A percentile compares a stretch with the other conserved stretches of the same genome.
These are phyloP conservation scores for Ambispora gerdemannii DNA, from an alignment of 192 early-diverging fungal species.

Conservation along the genomic window DNA sequence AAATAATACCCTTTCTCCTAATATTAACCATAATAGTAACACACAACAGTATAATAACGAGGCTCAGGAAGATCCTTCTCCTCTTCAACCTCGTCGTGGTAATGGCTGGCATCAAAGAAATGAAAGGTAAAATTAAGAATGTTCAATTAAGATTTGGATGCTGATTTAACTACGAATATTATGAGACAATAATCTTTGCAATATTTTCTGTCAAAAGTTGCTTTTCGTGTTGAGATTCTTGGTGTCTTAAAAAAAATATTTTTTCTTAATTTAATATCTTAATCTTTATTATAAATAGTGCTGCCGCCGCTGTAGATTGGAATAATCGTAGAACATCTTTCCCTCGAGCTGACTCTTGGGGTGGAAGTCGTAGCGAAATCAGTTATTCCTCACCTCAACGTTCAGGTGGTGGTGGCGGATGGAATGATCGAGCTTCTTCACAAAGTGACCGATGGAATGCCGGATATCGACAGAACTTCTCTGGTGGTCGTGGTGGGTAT, in stretches of 20 bases:
- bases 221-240: neutral
- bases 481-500: constrained; percentile 35
- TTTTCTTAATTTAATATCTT: neutral
- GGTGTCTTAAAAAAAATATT: neutral
- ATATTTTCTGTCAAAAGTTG: too few relatives aligned
- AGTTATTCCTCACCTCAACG: constrained; percentile 32
- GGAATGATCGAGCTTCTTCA: constrained; percentile 47
- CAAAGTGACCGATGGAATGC: constrained; percentile 21
- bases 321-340: constrained; percentile 19
- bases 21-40: neutral
- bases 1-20: neutral
- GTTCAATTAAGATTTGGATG: too few relatives aligned
- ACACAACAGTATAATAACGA: constrained; percentile 18
- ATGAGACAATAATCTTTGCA: too few relatives aligned
- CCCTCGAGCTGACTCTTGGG: constrained; percentile 26
- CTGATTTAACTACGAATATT: too few relatives aligned
- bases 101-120: constrained; percentile 18
- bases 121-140: constrained; percentile 27
- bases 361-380: constrained; percentile 28
- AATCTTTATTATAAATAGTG: constrained; percentile 7
- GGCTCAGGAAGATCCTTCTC: neutral
- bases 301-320: constrained; percentile 24
- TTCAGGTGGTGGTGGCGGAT: constrained; percentile 24
- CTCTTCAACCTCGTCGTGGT: constrained; percentile 27
- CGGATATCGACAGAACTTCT: constrained; percentile 41